phyloP scores from a whole-genome alignment of 768 basidiomycete species.

The Obba rivulosa region DNA sequence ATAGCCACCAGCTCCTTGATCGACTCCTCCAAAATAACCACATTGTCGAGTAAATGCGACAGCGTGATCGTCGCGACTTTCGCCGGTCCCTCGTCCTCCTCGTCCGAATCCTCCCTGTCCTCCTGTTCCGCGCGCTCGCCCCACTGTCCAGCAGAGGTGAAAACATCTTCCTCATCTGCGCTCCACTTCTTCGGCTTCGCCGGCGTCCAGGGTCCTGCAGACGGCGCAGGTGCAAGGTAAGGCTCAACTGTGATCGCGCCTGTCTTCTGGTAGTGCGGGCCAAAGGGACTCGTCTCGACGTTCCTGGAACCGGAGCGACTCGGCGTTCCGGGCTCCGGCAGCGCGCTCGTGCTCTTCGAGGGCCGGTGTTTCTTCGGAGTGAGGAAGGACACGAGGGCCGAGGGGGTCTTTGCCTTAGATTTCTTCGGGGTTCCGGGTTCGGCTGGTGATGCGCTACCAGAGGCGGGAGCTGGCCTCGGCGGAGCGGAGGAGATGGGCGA shows the following conservation, averaged over 20 bases:
- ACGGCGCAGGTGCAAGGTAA: slow-evolving; percentile 54
- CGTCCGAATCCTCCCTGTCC: slow-evolving; percentile 25
- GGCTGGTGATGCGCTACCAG: slow-evolving; percentile 21
- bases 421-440: slow-evolving; percentile 33
- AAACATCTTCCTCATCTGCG: slow-evolving; percentile 68
- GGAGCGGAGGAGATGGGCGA: slow-evolving; percentile 23
- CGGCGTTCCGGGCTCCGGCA: slow-evolving; percentile 41
- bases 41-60: slow-evolving; percentile 85
- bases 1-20: slow-evolving; percentile 90
- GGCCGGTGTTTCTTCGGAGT: slow-evolving; percentile 69
- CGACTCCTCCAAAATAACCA: slow-evolving; percentile 90
- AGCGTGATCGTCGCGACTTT: slow-evolving; percentile 54
- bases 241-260: slow-evolving; percentile 66
- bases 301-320: slow-evolving; percentile 36
- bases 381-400: slow-evolving; percentile 70
- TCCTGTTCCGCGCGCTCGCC: slow-evolving; percentile 24
- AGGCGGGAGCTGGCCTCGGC: slow-evolving; percentile 16
- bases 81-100: slow-evolving; percentile 22
- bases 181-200: slow-evolving; percentile 46
- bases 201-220: slow-evolving; percentile 61
- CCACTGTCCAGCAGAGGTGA: slow-evolving; percentile 43
- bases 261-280: slow-evolving; percentile 78
- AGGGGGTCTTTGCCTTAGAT: slow-evolving; percentile 46
- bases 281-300: slow-evolving; percentile 72
- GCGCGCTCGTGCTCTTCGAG: slow-evolving; percentile 23